Conservation (phyloP, 306 rosid species). For the Sicyos edulis region DNA sequence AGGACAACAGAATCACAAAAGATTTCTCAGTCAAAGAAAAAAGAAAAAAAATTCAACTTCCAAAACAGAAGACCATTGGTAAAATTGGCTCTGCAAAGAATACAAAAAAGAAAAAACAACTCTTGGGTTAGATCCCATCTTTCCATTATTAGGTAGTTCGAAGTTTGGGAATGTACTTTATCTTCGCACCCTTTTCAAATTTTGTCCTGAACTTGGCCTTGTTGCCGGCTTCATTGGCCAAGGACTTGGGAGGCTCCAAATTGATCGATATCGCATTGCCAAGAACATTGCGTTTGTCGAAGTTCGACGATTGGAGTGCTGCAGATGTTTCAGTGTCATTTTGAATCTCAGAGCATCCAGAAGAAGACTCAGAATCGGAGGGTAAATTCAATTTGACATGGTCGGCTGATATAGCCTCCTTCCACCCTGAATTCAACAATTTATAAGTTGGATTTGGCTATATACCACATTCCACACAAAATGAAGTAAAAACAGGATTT, state of each 20-base stretch:
- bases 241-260: slow-evolving; percentile 22
- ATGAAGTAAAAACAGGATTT: neutral
- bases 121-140: slow-evolving; percentile 31
- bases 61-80: slow-evolving; percentile 61
- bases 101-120: slow-evolving; percentile 9
- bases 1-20: slow-evolving; percentile 33
- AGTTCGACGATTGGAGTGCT: slow-evolving; percentile 28
- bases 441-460: neutral
- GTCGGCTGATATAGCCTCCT: slow-evolving; percentile 49
- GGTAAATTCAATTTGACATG: slow-evolving; percentile 49
- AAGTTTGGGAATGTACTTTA: slow-evolving; percentile 48
- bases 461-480: neutral
- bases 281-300: slow-evolving; percentile 28
- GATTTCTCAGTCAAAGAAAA: slow-evolving; percentile 29
- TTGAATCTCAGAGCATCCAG: slow-evolving; percentile 28
- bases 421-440: slow-evolving; percentile 60
- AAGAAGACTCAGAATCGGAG: slow-evolving; percentile 31
- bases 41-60: slow-evolving; percentile 27
- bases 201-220: slow-evolving; percentile 41
- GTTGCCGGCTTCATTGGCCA: slow-evolving; percentile 31
- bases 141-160: slow-evolving; percentile 26
- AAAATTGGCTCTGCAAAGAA: slow-evolving; percentile 61
- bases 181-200: slow-evolving; percentile 46
- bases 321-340: slow-evolving; percentile 24
- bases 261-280: slow-evolving; percentile 31